Evolutionary conservation across 495 filamentous ascomycete genomes (phyloP), one percentile per base, ranked within the genome.

Genomic region (Penicillium soppii): DNA sequence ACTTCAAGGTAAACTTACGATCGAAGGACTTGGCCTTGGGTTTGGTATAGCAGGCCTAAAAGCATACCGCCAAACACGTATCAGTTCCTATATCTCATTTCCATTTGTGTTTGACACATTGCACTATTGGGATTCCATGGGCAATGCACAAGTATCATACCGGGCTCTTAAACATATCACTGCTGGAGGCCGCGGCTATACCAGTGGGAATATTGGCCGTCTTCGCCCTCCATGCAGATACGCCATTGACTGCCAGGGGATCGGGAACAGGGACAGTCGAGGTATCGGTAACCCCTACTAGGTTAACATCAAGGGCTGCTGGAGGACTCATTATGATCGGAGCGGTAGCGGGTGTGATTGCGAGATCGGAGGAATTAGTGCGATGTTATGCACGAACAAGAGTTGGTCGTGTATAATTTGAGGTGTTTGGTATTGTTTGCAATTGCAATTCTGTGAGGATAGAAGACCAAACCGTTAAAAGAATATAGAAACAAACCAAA

Each of bases 1-100:
- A 20, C n/a, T 4, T 6, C 19, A 23, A 44, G 43, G 17, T 15
- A 27, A 25, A 83, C 86, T 78, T 71, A 92, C 89, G 82, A 65
- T 96, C 89, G 85, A 88, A 95, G 57, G 86, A 73, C 70, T 87
- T 92, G 1, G 92, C 87, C 62, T 82, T 84, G 0, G 88, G 88
- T 66, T 92, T 95, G 37, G 82, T 80, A 32, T 75, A 72, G 44
- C 79, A 75, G 42, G 62, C 64, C 74, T 78, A 61, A 38, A 2
- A 37, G n/a, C n/a, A 13, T 15, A n/a, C 25, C 3, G 20, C 30
- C 29, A 36, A 30, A 21, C n/a, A 48, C 4, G 32, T 12, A 49
- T 49, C 17, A 49, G 36, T 23, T n/a, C n/a, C n/a, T n/a, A n/a
- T n/a, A n/a, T n/a, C n/a, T n/a, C n/a, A n/a, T n/a, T n/a, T n/a